These are phyloP conservation scores for Botrytis fabae DNA, from an alignment of 2,329 filamentous ascomycete genomes.

Conservation along the genomic window DNA sequence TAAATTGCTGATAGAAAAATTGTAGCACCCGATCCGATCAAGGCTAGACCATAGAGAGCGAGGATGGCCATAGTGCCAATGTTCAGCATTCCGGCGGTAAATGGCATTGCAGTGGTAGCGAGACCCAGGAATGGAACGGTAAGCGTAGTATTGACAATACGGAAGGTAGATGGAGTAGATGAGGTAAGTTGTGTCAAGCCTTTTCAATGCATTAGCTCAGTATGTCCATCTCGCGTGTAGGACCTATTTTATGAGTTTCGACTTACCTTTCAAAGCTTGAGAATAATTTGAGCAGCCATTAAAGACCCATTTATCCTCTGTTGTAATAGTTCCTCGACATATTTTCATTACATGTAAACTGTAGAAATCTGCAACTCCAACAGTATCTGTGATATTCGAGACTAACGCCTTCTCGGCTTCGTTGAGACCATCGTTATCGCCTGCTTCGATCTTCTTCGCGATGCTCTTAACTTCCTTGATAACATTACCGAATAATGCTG, in stretches of 20 bases:
- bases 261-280: neutral
- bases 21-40: neutral
- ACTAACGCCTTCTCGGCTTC: neutral
- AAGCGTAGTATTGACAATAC: neutral
- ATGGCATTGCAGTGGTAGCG: neutral
- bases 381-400: neutral
- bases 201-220: neutral
- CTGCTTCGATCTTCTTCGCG: neutral
- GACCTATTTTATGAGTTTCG: neutral
- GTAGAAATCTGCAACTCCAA: slow-evolving; percentile 11
- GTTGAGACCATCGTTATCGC: neutral
- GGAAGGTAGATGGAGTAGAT: neutral
- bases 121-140: neutral
- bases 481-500: neutral
- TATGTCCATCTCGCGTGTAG: neutral
- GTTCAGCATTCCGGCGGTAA: neutral
- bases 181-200: neutral
- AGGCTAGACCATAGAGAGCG: neutral
- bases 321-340: neutral
- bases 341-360: slow-evolving; percentile 12
- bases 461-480: neutral
- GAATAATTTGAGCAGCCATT: neutral
- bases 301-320: neutral
- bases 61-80: neutral
- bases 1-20: neutral